Evolutionary conservation across 2,329 filamentous ascomycete genomes (phyloP), one percentile per base, ranked within the genome.

Genomic region (Alternaria hordeiaustralica): DNA sequence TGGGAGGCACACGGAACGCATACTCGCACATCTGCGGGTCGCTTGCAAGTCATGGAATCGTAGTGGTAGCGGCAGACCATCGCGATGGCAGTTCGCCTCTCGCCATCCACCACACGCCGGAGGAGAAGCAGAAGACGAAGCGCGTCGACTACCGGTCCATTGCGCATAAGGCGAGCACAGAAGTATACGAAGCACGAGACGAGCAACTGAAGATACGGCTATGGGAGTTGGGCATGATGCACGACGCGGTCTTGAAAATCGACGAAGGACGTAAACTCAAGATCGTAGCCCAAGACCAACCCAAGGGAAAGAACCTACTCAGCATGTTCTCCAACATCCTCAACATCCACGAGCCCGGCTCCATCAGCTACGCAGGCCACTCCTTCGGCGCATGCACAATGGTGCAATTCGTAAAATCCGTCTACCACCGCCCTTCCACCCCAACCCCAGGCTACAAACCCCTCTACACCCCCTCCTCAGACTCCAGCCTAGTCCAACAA

Each of bases 11-110:
- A 63, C 87, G 92, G 68, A 96, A 96, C 73, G 89, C 92, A 11
- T 97, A 97, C 81, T 95, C 92, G n/a, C 90, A 94, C 74, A 82
- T 96, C 23, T 90, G 87, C 18, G 92, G 92, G 15, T 92, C 92
- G 0, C 82, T 97, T 26, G 92, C 93, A 5, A 93, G 91, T 20
- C 90, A 96, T 73, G 93, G 93, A 44, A 85, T 94, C 21, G 88
- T 96, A 8, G 92, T 96, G 3, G 83, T 95, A 57, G 93, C 92
- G 61, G 89, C 92, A 0, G 93, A 96, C 73, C 93, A 96, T 75
- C 87, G 93, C 47, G 93, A 97, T 73, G 92, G 92, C 55, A 94
- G 91, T 75, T 86, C 91, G 3, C 90, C 93, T 2, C 84, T 93
- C n/a, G 88, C 90, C 0, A 89, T 91, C 69, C 84, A 96, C 47